A percentile compares a stretch with the other conserved stretches of the same genome.
Conservation (phyloP, 306 rosid species). For the Fagus crenata region DNA sequence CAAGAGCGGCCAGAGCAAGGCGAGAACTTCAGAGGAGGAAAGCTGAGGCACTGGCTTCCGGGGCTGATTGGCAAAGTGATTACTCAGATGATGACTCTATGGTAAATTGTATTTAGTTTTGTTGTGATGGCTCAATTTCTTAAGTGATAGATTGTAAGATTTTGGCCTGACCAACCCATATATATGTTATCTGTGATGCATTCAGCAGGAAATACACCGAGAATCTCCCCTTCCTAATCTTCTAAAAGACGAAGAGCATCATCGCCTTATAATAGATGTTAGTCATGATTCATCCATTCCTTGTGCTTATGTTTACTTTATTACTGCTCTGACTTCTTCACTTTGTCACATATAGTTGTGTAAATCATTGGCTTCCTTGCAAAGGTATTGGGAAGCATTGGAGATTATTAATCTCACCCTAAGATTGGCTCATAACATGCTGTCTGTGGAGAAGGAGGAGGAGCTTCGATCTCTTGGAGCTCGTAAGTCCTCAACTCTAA, state of each 20-base stretch:
- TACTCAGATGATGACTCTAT: constrained; percentile 69
- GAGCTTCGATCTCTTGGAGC: constrained; percentile 86
- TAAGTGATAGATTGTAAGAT: constrained; percentile 18
- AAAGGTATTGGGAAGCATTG: constrained; percentile 73
- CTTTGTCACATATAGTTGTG: constrained; percentile 60
- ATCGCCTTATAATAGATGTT: constrained; percentile 66
- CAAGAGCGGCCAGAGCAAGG: constrained; percentile 77
- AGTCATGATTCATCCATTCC: constrained; percentile 38
- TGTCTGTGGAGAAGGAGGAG: constrained; percentile 65
- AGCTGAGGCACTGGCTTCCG: constrained; percentile 73
- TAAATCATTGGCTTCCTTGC: constrained; percentile 72
- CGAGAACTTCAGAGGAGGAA: constrained; percentile 61
- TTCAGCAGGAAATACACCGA: constrained; percentile 41
- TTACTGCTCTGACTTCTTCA: constrained; percentile 21
- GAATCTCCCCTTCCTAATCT: constrained; percentile 67
- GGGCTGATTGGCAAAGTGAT: constrained; percentile 70
- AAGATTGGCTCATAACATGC: constrained; percentile 47
- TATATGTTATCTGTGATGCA: constrained; percentile 34
- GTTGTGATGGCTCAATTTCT: constrained; percentile 15
- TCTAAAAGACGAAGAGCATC: constrained; percentile 68
- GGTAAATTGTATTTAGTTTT: constrained; percentile 32
- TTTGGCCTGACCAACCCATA: constrained; percentile 23
- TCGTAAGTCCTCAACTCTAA: constrained; percentile 47
- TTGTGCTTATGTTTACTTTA: constrained; percentile 9
- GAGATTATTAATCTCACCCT: constrained; percentile 74